Conservation (phyloP, 2,329 filamentous ascomycete species). For the Alternaria hordeiaustralica region DNA sequence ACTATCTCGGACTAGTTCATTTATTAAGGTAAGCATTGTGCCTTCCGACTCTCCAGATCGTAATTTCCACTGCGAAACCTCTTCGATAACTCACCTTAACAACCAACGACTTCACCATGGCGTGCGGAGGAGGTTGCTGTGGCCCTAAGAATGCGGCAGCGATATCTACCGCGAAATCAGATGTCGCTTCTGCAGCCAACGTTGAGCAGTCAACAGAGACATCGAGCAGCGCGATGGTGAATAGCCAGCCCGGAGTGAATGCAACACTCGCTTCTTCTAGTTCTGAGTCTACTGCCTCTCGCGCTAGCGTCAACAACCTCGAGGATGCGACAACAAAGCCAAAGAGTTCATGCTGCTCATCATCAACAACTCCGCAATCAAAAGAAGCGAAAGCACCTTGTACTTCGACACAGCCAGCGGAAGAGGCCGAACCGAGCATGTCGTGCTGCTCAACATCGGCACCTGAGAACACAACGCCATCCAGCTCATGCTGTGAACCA, state of each 20-base stretch:
- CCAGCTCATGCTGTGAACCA: not conserved
- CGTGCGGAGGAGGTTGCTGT: constrained; percentile 23
- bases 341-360: not conserved
- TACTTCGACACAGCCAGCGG: not conserved
- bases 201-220: not conserved
- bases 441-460: not conserved
- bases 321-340: not conserved
- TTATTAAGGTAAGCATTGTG: too few relatives aligned
- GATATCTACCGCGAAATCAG: not conserved
- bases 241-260: not conserved
- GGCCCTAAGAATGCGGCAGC: not conserved
- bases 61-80: not conserved
- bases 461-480: not conserved
- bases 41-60: not conserved
- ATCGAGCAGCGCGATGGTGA: not conserved
- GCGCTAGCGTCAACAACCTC: not conserved
- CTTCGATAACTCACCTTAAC: not conserved
- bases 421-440: not conserved
- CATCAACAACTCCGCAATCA: not conserved
- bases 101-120: constrained; percentile 14
- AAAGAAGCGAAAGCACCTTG: not conserved
- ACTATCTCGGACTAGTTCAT: too few relatives aligned
- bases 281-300: not conserved
- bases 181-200: not conserved
- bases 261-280: not conserved